Percentiles rank a stretch among this genome's conserved stretches.
These are phyloP conservation scores for Fusarium armeniacum DNA, from an alignment of 2,329 filamentous ascomycete species.

Conservation along the genomic window DNA sequence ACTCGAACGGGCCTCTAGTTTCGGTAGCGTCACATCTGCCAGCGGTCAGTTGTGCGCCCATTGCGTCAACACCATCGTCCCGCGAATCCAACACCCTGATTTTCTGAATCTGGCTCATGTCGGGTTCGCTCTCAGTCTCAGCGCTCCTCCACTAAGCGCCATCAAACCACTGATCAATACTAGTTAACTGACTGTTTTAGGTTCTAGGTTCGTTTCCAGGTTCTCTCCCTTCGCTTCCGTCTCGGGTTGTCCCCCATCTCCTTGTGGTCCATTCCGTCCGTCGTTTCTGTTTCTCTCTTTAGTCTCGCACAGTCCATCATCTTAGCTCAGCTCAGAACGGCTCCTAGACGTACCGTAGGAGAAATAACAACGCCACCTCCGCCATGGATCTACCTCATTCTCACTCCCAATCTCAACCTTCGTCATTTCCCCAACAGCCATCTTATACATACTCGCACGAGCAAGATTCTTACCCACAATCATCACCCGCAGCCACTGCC, in stretches of 20 bases:
- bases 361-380: conserved; percentile 49
- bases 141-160: conserved; percentile 29
- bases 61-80: conserved; percentile 52
- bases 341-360: conserved; percentile 34
- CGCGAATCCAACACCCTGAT: conserved; percentile 39
- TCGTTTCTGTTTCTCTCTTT: conserved; percentile 28
- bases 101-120: conserved; percentile 24
- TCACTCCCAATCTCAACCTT: conserved; percentile 44
- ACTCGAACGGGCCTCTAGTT: conserved; percentile 37
- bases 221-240: conserved; percentile 24
- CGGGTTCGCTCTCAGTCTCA: conserved; percentile 15
- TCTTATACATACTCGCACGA: conserved; percentile 42
- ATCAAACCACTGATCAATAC: conserved; percentile 26
- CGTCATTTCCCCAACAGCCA: conserved; percentile 41
- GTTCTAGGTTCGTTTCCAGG: conserved; percentile 27
- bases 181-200: conserved; percentile 12
- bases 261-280: conserved; percentile 32
- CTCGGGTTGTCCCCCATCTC: conserved; percentile 23
- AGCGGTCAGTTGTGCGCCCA: conserved; percentile 44
- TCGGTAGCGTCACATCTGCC: conserved; percentile 33
- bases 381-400: conserved; percentile 52
- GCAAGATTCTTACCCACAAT: conserved; percentile 42
- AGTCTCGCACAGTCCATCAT: conserved; percentile 29
- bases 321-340: conserved; percentile 20
- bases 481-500: conserved; percentile 36